Conservation (phyloP, 2,329 filamentous ascomycete genomes). For the Cercospora janseana region DNA sequence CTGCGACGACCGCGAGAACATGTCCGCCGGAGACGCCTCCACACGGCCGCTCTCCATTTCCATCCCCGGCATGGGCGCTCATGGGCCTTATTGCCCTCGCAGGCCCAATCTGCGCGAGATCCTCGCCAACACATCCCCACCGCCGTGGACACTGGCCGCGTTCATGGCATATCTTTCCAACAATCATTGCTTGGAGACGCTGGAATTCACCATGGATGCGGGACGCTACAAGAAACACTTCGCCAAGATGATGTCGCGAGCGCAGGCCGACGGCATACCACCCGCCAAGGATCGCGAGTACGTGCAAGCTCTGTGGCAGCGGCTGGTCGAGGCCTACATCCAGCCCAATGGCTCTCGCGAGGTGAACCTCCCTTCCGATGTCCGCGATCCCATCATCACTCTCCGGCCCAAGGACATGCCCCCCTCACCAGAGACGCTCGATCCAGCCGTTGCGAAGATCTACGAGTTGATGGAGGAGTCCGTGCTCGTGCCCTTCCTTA, state of each 20-base stretch:
- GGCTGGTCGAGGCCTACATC: constrained; percentile 87
- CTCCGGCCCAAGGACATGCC: constrained; percentile 61
- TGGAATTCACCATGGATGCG: constrained; percentile 95
- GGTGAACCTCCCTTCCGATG: constrained; percentile 83
- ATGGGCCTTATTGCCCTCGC: constrained; percentile 55
- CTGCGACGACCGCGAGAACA: constrained; percentile 52
- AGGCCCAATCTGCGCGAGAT: constrained; percentile 82
- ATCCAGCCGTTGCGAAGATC: constrained; percentile 81
- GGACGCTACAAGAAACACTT: constrained; percentile 75
- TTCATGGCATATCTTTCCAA: constrained; percentile 97
- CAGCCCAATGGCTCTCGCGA: constrained; percentile 79
- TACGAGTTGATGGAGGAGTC: constrained; percentile 98
- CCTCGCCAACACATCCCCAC: constrained; percentile 76
- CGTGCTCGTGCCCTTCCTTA: constrained; percentile 86
- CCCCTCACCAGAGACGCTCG: constrained; percentile 70
- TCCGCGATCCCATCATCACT: constrained; percentile 75
- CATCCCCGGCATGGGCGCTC: constrained; percentile 44
- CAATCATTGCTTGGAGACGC: constrained; percentile 92
- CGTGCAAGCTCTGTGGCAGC: constrained; percentile 78
- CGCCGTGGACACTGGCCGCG: constrained; percentile 85
- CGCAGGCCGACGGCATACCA: constrained; percentile 44
- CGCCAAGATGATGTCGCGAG: constrained; percentile 56
- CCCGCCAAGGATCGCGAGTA: constrained; percentile 63
- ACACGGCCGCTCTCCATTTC: constrained; percentile 52
- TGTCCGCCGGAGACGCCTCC: constrained; percentile 43